A percentile compares a stretch with the other conserved stretches of the same genome.
Conservation (phyloP, 441 rosid species). For the Jatropha podagrica region DNA sequence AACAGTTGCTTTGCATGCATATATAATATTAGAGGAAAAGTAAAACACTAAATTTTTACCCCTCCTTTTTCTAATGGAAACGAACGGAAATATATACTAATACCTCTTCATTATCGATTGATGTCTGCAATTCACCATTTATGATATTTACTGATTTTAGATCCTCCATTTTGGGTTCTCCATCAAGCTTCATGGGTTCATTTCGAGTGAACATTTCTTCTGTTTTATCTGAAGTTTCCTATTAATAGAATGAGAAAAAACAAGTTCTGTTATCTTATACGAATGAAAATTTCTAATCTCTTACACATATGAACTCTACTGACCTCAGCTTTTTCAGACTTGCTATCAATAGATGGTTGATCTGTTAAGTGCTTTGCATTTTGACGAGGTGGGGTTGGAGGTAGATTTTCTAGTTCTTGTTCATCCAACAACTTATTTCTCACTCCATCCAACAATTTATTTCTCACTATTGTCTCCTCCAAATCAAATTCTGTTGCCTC, state of each 20-base stretch:
- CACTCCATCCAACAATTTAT: slow-evolving; percentile 3
- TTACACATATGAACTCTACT: slow-evolving; percentile 9
- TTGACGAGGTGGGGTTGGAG: slow-evolving; percentile 6
- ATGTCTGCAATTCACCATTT: too few species aligned
- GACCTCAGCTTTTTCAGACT: slow-evolving; percentile 27
- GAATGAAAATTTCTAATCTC: background rate
- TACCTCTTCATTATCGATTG: background rate
- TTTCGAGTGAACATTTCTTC: slow-evolving; percentile 7
- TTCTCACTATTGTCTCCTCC: slow-evolving; percentile 17
- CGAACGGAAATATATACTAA: too few species aligned
- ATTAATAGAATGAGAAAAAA: slow-evolving; percentile 12
- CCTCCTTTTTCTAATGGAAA: slow-evolving; percentile 21
- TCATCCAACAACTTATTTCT: slow-evolving; percentile 12
- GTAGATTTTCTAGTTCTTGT: slow-evolving; percentile 8
- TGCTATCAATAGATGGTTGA: slow-evolving; percentile 12
- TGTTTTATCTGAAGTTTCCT: slow-evolving; percentile 24
- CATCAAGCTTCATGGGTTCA: background rate
- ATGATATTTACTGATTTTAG: too few species aligned
- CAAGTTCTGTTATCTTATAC: background rate
- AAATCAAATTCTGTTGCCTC: slow-evolving; percentile 20
- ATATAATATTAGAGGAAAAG: background rate
- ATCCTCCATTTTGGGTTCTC: slow-evolving; percentile 5
- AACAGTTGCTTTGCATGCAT: background rate
- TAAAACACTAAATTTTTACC: slow-evolving; percentile 13
- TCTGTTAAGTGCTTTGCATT: slow-evolving; percentile 18